These are phyloP conservation scores for Zygoascus bituminiphila DNA, from an alignment of 805 yeast genomes.

Conservation along the genomic window DNA sequence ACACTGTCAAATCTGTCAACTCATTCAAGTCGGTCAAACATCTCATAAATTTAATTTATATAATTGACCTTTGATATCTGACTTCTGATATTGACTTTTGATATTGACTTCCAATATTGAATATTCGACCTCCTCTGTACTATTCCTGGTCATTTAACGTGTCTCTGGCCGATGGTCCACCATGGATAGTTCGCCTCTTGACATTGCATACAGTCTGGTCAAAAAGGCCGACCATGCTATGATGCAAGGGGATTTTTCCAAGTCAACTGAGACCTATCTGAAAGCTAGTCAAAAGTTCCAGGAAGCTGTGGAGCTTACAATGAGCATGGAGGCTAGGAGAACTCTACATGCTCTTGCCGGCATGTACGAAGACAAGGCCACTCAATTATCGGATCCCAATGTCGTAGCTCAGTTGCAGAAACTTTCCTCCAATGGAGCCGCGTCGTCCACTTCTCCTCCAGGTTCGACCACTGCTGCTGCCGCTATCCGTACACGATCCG, in stretches of 20 bases:
- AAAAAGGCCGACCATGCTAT: constrained; percentile 46
- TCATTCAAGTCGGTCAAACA: too few species aligned
- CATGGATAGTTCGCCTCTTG: constrained; percentile 3
- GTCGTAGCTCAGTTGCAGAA: constrained; percentile 5
- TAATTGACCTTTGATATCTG: too few species aligned
- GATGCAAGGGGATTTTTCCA: constrained; percentile 34
- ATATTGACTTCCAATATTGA: too few species aligned
- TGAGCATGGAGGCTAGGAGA: constrained; percentile 21
- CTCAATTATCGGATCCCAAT: constrained; percentile 22
- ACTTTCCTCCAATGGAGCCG: neutral
- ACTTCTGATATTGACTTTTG: too few species aligned
- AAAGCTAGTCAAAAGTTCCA: constrained; percentile 32
- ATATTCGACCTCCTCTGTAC: neutral
- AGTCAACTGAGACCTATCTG: constrained; percentile 35
- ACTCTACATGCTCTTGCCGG: constrained; percentile 27
- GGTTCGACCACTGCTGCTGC: neutral
- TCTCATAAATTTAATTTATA: too few species aligned
- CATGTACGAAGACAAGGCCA: constrained; percentile 27
- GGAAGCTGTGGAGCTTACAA: constrained; percentile 20
- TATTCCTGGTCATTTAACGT: neutral
- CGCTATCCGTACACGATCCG: constrained; percentile 3
- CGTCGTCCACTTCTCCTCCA: neutral
- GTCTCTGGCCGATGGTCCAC: neutral
- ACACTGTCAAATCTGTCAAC: too few species aligned
- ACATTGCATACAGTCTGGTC: constrained; percentile 38